Conservation (phyloP, 1,284 basidiomycete genomes). For the Porodaedalea pini region DNA sequence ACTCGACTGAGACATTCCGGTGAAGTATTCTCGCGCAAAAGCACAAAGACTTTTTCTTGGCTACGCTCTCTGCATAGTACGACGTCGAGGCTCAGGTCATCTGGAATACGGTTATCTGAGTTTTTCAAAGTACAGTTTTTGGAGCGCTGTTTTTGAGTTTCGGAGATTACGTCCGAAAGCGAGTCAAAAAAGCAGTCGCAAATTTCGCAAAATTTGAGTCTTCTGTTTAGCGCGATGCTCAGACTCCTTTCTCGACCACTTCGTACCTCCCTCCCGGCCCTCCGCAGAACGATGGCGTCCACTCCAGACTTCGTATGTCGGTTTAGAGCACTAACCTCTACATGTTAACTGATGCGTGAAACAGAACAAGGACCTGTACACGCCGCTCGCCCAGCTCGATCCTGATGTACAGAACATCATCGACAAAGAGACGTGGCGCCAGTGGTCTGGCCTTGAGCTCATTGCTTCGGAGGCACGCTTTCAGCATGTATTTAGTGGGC, state of each 20-base stretch:
- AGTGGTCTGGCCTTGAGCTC: conserved; percentile 96
- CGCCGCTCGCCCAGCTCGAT: conserved; percentile 84
- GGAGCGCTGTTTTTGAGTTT: too few species aligned
- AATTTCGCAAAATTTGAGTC: neutral
- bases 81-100: too few species aligned
- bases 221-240: conserved; percentile 26
- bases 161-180: too few species aligned
- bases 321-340: neutral
- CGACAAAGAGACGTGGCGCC: conserved; percentile 98
- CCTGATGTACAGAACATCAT: conserved; percentile 96
- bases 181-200: neutral
- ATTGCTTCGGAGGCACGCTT: conserved; percentile 83
- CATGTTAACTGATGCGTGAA: neutral
- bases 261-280: conserved; percentile 27
- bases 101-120: too few species aligned
- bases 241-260: conserved; percentile 28
- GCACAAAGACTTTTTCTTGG: too few species aligned
- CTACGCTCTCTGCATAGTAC: too few species aligned
- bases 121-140: too few species aligned
- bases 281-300: conserved; percentile 51
- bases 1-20: too few species aligned
- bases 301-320: conserved; percentile 60
- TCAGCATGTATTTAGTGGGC: conserved; percentile 22
- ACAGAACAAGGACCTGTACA: conserved; percentile 91
- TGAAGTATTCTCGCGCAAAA: too few species aligned